These are phyloP conservation scores for Talaromyces trachyspermus DNA, from an alignment of 495 filamentous ascomycete genomes.

Conservation along the genomic window DNA sequence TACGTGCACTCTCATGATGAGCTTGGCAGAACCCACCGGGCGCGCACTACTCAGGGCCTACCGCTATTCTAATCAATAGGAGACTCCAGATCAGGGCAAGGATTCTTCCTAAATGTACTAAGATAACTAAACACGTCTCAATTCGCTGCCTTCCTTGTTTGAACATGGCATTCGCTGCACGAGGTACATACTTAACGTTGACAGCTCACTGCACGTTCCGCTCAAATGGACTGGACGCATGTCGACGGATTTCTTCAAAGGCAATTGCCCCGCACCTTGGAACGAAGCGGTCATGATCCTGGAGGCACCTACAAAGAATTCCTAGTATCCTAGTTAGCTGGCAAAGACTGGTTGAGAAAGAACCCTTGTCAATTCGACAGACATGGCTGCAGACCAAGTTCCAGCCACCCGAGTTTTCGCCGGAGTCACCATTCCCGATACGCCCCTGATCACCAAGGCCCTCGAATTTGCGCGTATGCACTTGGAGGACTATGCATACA, in stretches of 20 bases:
- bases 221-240: background rate
- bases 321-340: slow-evolving; percentile 1
- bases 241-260: background rate
- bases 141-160: too few species aligned
- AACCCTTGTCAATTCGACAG: background rate
- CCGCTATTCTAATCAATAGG: too few species aligned
- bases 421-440: slow-evolving; percentile 32
- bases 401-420: slow-evolving; percentile 9
- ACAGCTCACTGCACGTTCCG: background rate
- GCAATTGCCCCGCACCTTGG: background rate
- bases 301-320: slow-evolving; percentile 1
- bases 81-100: too few species aligned
- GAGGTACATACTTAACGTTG: too few species aligned
- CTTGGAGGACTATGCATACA: slow-evolving; percentile 27
- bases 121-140: too few species aligned
- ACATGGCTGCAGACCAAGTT: background rate
- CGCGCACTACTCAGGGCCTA: too few species aligned
- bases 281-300: background rate
- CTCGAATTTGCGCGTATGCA: slow-evolving; percentile 30
- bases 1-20: too few species aligned
- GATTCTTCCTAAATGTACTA: too few species aligned
- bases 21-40: too few species aligned
- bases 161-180: too few species aligned
- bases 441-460: slow-evolving; percentile 28
- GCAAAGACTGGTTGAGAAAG: slow-evolving; percentile 1